A percentile compares a stretch with the other conserved stretches of the same genome.
phyloP scores from a whole-genome alignment of 2,329 filamentous ascomycete species.

The Neoscytalidium dimidiatum region DNA sequence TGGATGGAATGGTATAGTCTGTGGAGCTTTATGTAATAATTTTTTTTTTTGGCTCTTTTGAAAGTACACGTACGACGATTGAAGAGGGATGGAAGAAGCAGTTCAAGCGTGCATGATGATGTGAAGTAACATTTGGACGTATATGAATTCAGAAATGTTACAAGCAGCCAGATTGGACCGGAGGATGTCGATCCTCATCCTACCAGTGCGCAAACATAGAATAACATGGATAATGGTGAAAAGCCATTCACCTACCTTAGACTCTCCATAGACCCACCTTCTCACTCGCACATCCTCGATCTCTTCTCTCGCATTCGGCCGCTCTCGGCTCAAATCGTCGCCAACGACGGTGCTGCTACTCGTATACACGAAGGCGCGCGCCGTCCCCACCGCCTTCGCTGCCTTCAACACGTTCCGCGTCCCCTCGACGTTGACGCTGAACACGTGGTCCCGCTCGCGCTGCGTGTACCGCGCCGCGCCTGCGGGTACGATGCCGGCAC shows the following conservation, averaged over 20 bases:
- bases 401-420: constrained; percentile 77
- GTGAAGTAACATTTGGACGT: too few species aligned
- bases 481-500: constrained; percentile 59
- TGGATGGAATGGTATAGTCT: not conserved
- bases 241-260: constrained; percentile 65
- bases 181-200: not conserved
- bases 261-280: constrained; percentile 79
- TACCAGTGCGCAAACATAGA: not conserved
- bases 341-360: constrained; percentile 85
- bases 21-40: not conserved
- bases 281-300: constrained; percentile 72
- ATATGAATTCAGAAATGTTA: too few species aligned
- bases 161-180: too few species aligned
- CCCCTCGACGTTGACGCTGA: constrained; percentile 84
- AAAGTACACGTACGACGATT: too few species aligned
- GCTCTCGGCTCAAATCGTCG: constrained; percentile 72
- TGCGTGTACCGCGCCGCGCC: constrained; percentile 43
- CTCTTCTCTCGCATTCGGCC: constrained; percentile 79
- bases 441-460: constrained; percentile 59
- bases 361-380: constrained; percentile 86
- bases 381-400: constrained; percentile 63
- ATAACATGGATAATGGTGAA: not conserved
- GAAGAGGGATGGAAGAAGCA: too few species aligned
- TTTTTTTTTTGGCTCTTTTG: too few species aligned
- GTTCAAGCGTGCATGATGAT: too few species aligned